Conservation (phyloP, 2,329 filamentous ascomycete genomes). For the Trichoderma atrobrunneum region DNA sequence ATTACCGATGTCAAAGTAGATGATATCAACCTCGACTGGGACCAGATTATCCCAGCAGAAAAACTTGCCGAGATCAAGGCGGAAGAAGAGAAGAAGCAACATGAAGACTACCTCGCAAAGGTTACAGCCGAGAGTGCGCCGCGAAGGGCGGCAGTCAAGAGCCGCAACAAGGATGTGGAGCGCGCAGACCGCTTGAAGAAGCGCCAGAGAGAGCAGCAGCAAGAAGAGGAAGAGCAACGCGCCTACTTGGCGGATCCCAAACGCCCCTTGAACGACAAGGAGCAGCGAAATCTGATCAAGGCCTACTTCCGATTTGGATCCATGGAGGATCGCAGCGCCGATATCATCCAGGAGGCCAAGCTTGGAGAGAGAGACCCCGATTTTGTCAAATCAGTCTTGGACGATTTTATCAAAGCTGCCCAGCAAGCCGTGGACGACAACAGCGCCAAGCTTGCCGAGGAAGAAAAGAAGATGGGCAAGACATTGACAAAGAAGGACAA, state of each 20-base stretch:
- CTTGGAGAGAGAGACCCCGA: slow-evolving; percentile 77
- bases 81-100: slow-evolving; percentile 79
- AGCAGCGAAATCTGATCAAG: slow-evolving; percentile 85
- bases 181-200: slow-evolving; percentile 66
- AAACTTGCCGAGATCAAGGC: slow-evolving; percentile 85
- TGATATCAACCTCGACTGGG: slow-evolving; percentile 78
- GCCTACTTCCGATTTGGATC: slow-evolving; percentile 90
- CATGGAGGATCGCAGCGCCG: slow-evolving; percentile 81
- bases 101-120: slow-evolving; percentile 78
- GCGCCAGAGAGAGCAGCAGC: slow-evolving; percentile 60
- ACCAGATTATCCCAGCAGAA: slow-evolving; percentile 95
- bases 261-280: slow-evolving; percentile 87
- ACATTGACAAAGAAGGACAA: slow-evolving; percentile 92
- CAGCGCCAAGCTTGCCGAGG: slow-evolving; percentile 69
- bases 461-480: slow-evolving; percentile 80
- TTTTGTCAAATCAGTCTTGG: slow-evolving; percentile 72
- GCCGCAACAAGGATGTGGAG: slow-evolving; percentile 56
- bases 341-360: slow-evolving; percentile 83
- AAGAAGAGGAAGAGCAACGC: slow-evolving; percentile 70
- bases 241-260: slow-evolving; percentile 77
- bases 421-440: slow-evolving; percentile 62
- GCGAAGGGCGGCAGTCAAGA: slow-evolving; percentile 65
- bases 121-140: slow-evolving; percentile 84
- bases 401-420: slow-evolving; percentile 65
- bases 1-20: slow-evolving; percentile 98